Conservation (phyloP, 2,329 filamentous ascomycete species). For the Hypoxylon sp. region DNA sequence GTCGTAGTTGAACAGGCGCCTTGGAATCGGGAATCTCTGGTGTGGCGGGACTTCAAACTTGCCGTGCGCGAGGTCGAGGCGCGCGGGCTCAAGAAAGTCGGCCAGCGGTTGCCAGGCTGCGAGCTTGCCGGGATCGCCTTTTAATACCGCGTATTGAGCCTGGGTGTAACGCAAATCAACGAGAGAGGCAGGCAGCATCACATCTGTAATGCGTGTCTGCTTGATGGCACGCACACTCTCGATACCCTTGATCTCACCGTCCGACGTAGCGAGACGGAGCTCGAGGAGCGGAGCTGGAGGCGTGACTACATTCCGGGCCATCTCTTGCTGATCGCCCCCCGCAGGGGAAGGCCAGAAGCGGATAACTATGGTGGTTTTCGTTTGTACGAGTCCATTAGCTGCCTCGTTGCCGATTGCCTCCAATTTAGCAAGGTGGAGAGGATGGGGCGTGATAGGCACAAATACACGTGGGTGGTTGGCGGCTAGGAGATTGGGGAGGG, state of each 20-base stretch:
- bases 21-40: conserved; percentile 54
- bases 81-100: conserved; percentile 62
- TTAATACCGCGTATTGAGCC: conserved; percentile 54
- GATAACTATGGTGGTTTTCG: conserved; percentile 60
- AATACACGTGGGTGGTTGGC: conserved; percentile 57
- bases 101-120: conserved; percentile 55
- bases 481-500: conserved; percentile 39
- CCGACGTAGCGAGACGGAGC: conserved; percentile 56
- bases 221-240: conserved; percentile 59
- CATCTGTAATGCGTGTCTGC: conserved; percentile 58
- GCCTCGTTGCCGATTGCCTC: conserved; percentile 39
- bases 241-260: conserved; percentile 54
- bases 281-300: conserved; percentile 57
- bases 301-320: neutral
- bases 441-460: conserved; percentile 63
- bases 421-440: conserved; percentile 60
- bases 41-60: conserved; percentile 58
- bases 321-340: neutral
- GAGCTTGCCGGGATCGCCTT: conserved; percentile 47
- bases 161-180: conserved; percentile 67
- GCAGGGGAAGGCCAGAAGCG: conserved; percentile 61
- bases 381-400: conserved; percentile 44
- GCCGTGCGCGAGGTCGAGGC: conserved; percentile 62
- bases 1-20: conserved; percentile 41
- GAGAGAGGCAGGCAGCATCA: conserved; percentile 62